Base-by-base conservation (phyloP, 2,329 filamentous ascomycete genomes). In the Ilyonectria mors-panacis region DNA sequence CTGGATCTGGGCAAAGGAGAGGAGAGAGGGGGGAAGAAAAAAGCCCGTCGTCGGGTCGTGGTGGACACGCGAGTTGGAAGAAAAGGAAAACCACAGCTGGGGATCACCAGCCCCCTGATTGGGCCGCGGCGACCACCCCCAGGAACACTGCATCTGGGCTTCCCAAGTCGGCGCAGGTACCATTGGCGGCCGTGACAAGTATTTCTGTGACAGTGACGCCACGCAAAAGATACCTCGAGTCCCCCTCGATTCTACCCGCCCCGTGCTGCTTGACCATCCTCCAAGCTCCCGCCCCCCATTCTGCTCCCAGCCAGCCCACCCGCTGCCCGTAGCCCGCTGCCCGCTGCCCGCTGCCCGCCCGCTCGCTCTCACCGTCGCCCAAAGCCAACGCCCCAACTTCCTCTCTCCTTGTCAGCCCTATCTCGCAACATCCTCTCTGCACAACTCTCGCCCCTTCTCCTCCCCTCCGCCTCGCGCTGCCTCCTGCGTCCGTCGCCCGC, bases 341-440 rank as follows among this genome's bases (percentile, higher is more conserved):
- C 37, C 42, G 45, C 15, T 26, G 42, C 56, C 63, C 48, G 62
- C 59, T 55, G 56, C 62, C 44, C 57, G 35, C 63, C 50, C 50
- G 45, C 63, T 51, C 51, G 28, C 56, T 53, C 61, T 61, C 58
- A 62, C 57, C 53, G 54, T 56, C 66, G 63, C 53, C 58, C 63
- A 66, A 61, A 56, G 63, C 63, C 63, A 30, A 58, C 39, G 62
- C 62, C 63, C 63, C 58, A 57, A 62, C 63, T 66, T 66, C 50
- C 50, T 58, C 48, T 59, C 63, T 74, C 70, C 73, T 73, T 67
- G 70, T 75, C 74, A 77, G 75, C 75, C 72, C 74, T 74, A 71
- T 70, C 69, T 67, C 58, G 67, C 59, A 73, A 72, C 70, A 59
- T 66, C 71, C 72, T 68, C 71, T 69, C 64, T 67, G 66, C 66